Evolutionary conservation across 352 stramenopile species (phyloP), one percentile per base, ranked within the genome.

Genomic region (Pythium dissimile): DNA sequence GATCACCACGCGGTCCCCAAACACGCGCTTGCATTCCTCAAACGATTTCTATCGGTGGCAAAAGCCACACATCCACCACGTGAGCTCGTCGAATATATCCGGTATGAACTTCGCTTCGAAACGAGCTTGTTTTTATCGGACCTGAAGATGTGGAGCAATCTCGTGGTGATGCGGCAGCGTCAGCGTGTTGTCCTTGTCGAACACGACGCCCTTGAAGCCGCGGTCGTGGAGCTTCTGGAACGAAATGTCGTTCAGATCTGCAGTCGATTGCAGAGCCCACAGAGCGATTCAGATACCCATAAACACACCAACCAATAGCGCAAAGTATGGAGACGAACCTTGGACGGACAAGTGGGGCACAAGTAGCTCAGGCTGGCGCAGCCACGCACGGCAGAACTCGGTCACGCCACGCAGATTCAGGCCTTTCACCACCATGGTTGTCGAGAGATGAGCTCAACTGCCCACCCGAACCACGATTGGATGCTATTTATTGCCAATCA

Each of bases 101-200:
- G n/a, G n/a, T n/a, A n/a, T n/a, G n/a, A n/a, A n/a, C n/a, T n/a
- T n/a, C n/a, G n/a, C n/a, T n/a, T n/a, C n/a, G 24, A 52, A 20
- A 41, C n/a, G 27, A 53, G n/a, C 71, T 76, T 21, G 41, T 54
- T 62, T 73, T 45, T 2, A 79, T 38, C 35, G 69, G 69, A 63
- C 59, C 52, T 70, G 63, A 13, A 97, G 71, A 57, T 88, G 77
- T 6, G 80, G 69, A 30, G 96, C 89, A 43, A 97, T 73, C 39
- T 80, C 64, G 47, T 82, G 74, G 52, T 81, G 75, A 56, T 99
- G 96, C 8, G 96, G 96, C 3, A 85, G 75, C 1, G 94, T 99
- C 48, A 99, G 67, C 24, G 96, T 99, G 68, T 99, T 99, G 68
- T 99, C 96, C 64, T 99, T 99, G 78, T 99, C 96, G 65, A 99